Base-by-base conservation (phyloP, 257 asterid genomes). In the Anisodus acutangulus region DNA sequence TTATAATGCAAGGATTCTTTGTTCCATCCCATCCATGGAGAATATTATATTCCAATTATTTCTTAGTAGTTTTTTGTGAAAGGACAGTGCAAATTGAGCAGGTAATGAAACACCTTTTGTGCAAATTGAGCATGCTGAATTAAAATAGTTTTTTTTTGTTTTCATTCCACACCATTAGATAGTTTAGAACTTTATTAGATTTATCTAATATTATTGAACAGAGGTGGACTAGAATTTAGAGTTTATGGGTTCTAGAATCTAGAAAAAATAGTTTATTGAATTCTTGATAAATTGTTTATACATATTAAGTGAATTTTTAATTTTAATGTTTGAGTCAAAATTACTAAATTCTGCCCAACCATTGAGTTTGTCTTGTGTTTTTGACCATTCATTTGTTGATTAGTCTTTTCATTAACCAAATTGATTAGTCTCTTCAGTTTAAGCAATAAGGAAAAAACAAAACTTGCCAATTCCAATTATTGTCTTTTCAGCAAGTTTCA, bases 1-100 rank as follows among this genome's bases (percentile, higher is more conserved):
- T 37, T 35, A 55, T 74, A 15, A 35, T 68, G 37, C 54, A 83
- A 11, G 76, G 88, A 87, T 89, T 85, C 90, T 67, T 57, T 74
- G 47, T 47, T 69, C 72, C 43, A 57, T 19, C 69, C n/a, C 67
- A 39, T 59, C 81, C 86, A 82, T 83, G 53, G 67, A 82, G 84
- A 57, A 74, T 74, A 78, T 26, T 53, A 31, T 78, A 78, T 78
- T 78, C 84, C 84, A 31, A 66, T 82, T 80, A 76, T 82, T 83
- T 49, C n/a, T 68, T 22, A 60, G 19, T 19, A 39, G 3, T 13
- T 26, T 82, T 16, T 0, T 19, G 59, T 76, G 81, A 76, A 76
- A 76, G 64, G 49, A 26, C 47, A 78, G 3, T 78, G 64, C 13
- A 26, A 78, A 13, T 51, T 76, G 81, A 51, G 49, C 59, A 76